Evolutionary conservation across 1,284 basidiomycete species (phyloP), one percentile per base, ranked within the genome.

Genomic region (Mycena sp.): DNA sequence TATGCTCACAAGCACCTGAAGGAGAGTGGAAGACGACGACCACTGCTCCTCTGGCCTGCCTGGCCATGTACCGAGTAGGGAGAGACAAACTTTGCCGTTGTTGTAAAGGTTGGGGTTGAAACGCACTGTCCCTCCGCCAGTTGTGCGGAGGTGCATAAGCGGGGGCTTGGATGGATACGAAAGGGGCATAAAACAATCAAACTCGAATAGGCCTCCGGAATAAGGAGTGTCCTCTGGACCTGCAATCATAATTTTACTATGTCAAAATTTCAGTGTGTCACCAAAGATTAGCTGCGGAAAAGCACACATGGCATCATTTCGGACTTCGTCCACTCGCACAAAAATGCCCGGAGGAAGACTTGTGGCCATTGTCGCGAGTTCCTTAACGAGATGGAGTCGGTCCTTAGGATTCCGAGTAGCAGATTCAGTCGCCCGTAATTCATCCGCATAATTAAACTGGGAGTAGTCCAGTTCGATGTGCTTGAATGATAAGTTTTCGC

Each of bases 61-160:
- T 28, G 73, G 71, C 83, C 84, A 86, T 2, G 84, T 86, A 44
- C 84, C 84, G 21, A 86, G 75, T 14, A 85, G 73, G 21, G 83
- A 85, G 51, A 86, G 75, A 71, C 83, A 86, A 9, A 29, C 46
- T 35, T 35, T 35, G 32, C 32, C 32, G 32, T 35, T 35, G 21
- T 4, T 49, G 26, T 85, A 85, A n/a, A 87, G 72, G 69, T 86
- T 86, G 5, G 84, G 84, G 64, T 87, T 86, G 73, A 86, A 86
- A 29, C 83, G 74, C 30, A 86, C 84, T 4, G 67, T 70, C 9
- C 84, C 84, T 37, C 78, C 74, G n/a, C 82, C 85, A 2, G 85
- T 86, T 6, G 85, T 86, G 35, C 81, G 76, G 19, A 85, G 73
- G 65, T 84, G 79, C 74, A 86, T 75, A 52, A 75, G 72, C 21